Evolutionary conservation across 352 stramenopile species (phyloP), one percentile per base, ranked within the genome.

Genomic region (Globisporangium canariense): DNA sequence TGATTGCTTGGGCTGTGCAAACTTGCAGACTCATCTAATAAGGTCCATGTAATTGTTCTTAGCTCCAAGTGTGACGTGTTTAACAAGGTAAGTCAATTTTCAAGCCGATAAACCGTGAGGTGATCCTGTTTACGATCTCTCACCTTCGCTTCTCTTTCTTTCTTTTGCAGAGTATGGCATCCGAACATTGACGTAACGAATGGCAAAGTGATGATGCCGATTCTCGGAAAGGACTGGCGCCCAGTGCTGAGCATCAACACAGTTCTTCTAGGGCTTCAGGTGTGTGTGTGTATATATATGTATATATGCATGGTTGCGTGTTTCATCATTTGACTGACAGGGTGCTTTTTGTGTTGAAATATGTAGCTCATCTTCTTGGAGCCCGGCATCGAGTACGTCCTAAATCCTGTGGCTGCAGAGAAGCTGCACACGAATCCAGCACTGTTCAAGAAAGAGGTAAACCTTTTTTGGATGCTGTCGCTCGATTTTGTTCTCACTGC

Each of bases 181-280:
- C 87, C 87, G 0, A 95, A 93, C 62, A 80, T 95, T 22, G 87
- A 95, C 65, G 64, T 84, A 3, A 50, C 78, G 5, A 90, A 80
- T 3, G 87, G 87, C 13, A 86, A 78, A 22, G 87, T 95, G 49
- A 95, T 95, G 87, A 91, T 95, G 73, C 68, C 87, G 36, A 95
- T 95, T 61, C 67, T 95, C 4, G 87, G 81, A 38, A 87, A 84
- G 18, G 87, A 95, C 66, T 95, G 87, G 87, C 80, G 87, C 4
- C 87, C 87, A 36, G 87, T 95, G 18, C 71, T 95, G 28, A 93
- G 77, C 38, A 93, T 95, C 72, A 95, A 92, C 62, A 89, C 87
- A 8, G 86, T 95, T 43, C 75, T 95, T 20, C 78, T 95, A 2
- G 87, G 85, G 9, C 68, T 95, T 9, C 87, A 95, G 78, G 86